Evolutionary conservation across 78 protist genomes (phyloP).

Genomic region (Diacronema lutheri): DNA sequence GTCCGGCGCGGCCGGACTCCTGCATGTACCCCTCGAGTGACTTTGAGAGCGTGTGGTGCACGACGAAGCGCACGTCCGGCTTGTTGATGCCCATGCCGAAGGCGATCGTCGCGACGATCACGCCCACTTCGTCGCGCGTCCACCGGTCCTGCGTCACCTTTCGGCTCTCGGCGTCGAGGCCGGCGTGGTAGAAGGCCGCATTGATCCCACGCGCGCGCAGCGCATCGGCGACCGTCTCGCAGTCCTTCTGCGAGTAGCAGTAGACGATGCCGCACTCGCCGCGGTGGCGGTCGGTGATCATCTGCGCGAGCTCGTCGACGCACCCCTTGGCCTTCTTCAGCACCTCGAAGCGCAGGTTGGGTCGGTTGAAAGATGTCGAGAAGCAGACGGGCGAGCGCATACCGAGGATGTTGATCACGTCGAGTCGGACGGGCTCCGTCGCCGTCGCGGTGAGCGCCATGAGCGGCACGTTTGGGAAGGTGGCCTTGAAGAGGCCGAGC

Average conservation of each 20-base stretch:
- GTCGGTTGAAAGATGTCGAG: conserved; percentile 81
- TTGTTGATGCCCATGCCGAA: conserved; percentile 99
- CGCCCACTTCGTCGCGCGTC: conserved; percentile 61
- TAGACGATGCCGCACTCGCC: conserved; percentile 89
- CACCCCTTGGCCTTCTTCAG: not conserved
- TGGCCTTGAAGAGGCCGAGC: conserved; percentile 31
- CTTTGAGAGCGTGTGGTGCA: conserved; percentile 92
- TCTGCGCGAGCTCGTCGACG: conserved; percentile 41
- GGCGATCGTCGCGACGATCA: conserved; percentile 95
- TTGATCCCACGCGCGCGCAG: conserved; percentile 21
- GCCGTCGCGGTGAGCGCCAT: conserved; percentile 66
- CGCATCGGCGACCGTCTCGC: conserved; percentile 65
- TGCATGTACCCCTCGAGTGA: conserved; percentile 88
- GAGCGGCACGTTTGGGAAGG: conserved; percentile 51
- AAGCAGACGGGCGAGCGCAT: not conserved
- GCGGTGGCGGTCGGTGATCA: conserved; percentile 24
- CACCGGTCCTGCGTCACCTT: conserved; percentile 65
- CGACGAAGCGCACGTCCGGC: conserved; percentile 83
- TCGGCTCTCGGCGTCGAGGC: conserved; percentile 59
- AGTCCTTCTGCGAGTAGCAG: conserved; percentile 76
- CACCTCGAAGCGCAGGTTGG: conserved; percentile 71
- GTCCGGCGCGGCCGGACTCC: conserved; percentile 84
- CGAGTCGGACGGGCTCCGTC: not conserved
- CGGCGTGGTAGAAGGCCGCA: conserved; percentile 28
- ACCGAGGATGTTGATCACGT: conserved; percentile 2